Evolutionary conservation across 108 stramenopile genomes (phyloP).

Genomic region (Nitzschia sp.): DNA sequence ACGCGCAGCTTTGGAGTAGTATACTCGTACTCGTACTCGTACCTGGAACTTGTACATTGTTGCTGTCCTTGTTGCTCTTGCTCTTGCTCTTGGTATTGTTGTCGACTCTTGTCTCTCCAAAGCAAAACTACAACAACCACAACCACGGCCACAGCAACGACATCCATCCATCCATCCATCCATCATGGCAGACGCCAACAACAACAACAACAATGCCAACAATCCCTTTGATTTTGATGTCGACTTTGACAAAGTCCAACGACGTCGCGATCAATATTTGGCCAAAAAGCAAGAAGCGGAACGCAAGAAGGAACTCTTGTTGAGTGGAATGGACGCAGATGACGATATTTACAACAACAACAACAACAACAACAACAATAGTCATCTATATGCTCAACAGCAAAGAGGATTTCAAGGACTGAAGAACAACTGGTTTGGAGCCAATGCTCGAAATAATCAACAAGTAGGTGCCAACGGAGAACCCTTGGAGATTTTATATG

Average conservation of each 20-base stretch:
- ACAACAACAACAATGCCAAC: too few relatives aligned
- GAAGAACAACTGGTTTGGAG: not conserved
- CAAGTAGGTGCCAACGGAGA: constrained; percentile 7
- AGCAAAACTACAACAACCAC: too few relatives aligned
- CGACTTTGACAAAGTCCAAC: constrained; percentile 50
- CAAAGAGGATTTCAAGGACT: not conserved
- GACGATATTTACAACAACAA: not conserved
- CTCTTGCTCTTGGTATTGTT: too few relatives aligned
- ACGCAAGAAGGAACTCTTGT: constrained; percentile 19
- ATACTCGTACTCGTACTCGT: too few relatives aligned
- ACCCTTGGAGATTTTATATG: constrained; percentile 20
- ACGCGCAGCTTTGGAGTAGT: too few relatives aligned
- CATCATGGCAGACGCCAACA: constrained; percentile 3
- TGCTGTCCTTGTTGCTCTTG: too few relatives aligned
- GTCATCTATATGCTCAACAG: not conserved
- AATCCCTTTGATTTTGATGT: constrained; percentile 54
- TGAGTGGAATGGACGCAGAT: constrained; percentile 38
- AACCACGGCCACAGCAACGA: too few relatives aligned
- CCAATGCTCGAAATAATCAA: not conserved
- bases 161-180: too few relatives aligned
- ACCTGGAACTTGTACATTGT: too few relatives aligned
- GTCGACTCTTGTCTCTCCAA: too few relatives aligned
- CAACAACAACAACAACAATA: not conserved
- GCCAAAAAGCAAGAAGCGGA: constrained; percentile 40
- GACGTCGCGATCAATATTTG: constrained; percentile 37